Conservation (phyloP, 2,329 filamentous ascomycete genomes). For the Monilinia polystroma region DNA sequence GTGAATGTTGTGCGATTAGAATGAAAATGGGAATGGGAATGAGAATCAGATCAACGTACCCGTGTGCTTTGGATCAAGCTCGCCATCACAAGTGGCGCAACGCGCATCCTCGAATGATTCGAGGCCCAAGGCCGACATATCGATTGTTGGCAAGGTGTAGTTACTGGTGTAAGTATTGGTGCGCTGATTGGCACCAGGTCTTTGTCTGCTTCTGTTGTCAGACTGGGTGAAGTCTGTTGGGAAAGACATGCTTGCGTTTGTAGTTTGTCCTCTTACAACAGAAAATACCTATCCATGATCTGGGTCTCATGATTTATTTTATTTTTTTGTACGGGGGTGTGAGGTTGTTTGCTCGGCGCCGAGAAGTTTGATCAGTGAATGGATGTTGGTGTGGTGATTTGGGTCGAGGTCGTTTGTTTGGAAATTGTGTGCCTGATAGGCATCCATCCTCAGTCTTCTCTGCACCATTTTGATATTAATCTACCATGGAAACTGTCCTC, state of each 20-base stretch:
- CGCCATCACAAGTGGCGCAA: not conserved
- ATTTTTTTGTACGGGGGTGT: not conserved
- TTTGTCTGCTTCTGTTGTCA: not conserved
- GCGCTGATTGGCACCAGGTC: not conserved
- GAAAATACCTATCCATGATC: not conserved
- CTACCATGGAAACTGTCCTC: not conserved
- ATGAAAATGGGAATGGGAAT: too few relatives aligned
- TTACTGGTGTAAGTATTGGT: not conserved
- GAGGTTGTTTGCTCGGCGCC: not conserved
- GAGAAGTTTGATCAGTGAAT: not conserved
- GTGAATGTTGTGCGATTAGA: not conserved
- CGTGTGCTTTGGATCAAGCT: not conserved
- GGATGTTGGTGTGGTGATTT: not conserved
- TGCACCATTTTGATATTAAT: not conserved
- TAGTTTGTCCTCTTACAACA: not conserved
- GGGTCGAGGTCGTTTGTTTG: not conserved
- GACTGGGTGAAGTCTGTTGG: slow-evolving; percentile 1
- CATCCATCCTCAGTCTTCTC: not conserved
- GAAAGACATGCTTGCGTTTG: slow-evolving; percentile 1
- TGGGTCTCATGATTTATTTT: not conserved
- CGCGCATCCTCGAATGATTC: not conserved
- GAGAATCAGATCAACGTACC: not conserved
- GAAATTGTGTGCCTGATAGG: not conserved
- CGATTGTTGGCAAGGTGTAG: not conserved
- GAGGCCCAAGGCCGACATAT: not conserved